Base-by-base conservation (phyloP, 1,284 basidiomycete genomes). In the Dichomitus squalens region DNA sequence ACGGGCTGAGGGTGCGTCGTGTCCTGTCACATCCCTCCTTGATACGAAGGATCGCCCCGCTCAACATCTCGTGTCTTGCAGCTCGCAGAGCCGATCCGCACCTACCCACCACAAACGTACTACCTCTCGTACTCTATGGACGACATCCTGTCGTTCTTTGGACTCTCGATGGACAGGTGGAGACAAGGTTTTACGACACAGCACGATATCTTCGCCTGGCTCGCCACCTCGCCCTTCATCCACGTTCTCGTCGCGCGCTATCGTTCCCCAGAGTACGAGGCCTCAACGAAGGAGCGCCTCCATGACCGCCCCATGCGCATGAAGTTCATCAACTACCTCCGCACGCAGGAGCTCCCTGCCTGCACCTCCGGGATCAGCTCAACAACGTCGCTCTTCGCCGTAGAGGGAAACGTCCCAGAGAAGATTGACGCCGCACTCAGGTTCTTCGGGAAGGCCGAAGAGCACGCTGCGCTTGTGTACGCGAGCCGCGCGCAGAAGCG, bases 261-360 rank as follows among this genome's bases (percentile, higher is more conserved):
- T 11, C 64, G 69, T 41, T 60, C 56, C 7, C 58, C 66, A 55
- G 47, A 67, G 69, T 59, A 63, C 52, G 47, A 47, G 39, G 12
- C 66, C 63, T 6, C 76, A 1, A 72, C 75, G 48, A 74, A 54
- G 55, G 84, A 81, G 64, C 73, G 79, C 44, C 78, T 74, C 57
- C 66, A 72, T 23, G 75, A 76, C n/a, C 78, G 87, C 18, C 72
- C 66, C 39, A 86, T 89, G 84, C 88, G 85, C 64, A 67, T 72
- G 4, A 76, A 80, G 46, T 90, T 89, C 57, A 72, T 85, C 3
- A 64, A 70, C 7, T 80, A 80, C 74, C 47, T 59, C 71, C 43
- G 64, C 50, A 18, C 53, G 46, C 23, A 56, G 53, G 44, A 49
- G 6, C 52, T 55, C 70, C 49, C 40, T 52, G 59, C 62, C 21